These are phyloP conservation scores for Fusarium sp. DNA, from an alignment of 2,329 filamentous ascomycete species.

Conservation along the genomic window DNA sequence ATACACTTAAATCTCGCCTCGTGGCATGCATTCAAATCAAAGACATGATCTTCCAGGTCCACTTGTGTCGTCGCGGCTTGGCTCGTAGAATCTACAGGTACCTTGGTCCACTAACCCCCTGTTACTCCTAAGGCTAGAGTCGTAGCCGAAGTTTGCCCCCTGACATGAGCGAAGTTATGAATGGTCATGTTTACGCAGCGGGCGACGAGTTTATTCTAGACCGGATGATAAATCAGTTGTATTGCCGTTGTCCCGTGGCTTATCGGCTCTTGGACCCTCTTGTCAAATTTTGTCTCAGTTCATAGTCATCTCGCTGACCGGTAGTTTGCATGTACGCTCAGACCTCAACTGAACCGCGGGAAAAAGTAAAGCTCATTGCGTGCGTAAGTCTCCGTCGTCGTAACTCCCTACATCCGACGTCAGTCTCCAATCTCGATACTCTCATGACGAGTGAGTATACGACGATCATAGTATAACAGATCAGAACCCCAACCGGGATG, in stretches of 20 bases:
- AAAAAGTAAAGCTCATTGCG: not conserved
- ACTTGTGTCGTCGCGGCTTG: too few relatives aligned
- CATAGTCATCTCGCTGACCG: not conserved
- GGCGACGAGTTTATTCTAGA: not conserved
- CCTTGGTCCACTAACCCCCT: slow-evolving; percentile 3
- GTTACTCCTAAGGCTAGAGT: not conserved
- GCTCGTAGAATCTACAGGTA: not conserved
- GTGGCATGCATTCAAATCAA: not conserved
- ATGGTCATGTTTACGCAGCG: not conserved
- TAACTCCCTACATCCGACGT: too few relatives aligned
- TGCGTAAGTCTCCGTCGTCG: not conserved
- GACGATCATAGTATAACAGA: not conserved
- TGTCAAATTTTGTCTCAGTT: not conserved
- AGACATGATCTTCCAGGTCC: not conserved
- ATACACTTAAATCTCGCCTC: not conserved
- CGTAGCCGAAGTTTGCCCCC: slow-evolving; percentile 4
- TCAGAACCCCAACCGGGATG: not conserved
- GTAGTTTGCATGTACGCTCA: not conserved
- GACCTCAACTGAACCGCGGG: not conserved
- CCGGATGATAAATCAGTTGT: not conserved
- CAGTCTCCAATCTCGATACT: not conserved
- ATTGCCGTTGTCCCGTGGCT: not conserved
- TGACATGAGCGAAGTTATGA: not conserved
- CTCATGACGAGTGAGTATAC: not conserved
- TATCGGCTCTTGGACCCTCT: not conserved